Conservation (phyloP, 1,284 basidiomycete genomes). For the Leccinum fallax region DNA sequence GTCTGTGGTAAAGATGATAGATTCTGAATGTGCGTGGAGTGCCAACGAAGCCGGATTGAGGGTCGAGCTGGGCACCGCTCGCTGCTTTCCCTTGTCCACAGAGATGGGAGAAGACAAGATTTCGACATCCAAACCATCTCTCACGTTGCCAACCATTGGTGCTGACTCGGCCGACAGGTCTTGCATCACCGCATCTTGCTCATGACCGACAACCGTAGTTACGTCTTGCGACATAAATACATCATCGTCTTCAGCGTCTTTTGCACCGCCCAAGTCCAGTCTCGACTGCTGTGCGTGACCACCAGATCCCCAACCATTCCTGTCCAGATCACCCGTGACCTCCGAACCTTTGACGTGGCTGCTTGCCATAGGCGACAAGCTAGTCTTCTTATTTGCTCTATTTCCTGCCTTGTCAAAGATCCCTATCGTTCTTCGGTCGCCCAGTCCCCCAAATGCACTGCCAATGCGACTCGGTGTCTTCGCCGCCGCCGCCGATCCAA, state of each 20-base stretch:
- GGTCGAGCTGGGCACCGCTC: conserved; percentile 42
- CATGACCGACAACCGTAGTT: no score
- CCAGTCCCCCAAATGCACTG: no score
- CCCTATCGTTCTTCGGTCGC: no score
- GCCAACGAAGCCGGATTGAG: conserved; percentile 57
- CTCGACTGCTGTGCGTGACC: background rate
- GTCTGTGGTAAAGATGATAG: conserved; percentile 47
- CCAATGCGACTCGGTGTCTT: no score
- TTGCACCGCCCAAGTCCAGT: background rate
- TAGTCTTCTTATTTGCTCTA: no score
- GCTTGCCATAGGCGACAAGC: no score
- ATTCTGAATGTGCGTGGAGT: conserved; percentile 58
- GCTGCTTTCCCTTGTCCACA: conserved; percentile 29
- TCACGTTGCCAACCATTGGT: background rate
- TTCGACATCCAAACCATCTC: conserved; percentile 11
- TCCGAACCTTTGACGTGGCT: no score
- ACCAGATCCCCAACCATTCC: background rate
- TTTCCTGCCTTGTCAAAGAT: no score
- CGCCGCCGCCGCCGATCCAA: no score
- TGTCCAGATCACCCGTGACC: no score
- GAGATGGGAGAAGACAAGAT: conserved; percentile 27
- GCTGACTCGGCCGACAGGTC: background rate
- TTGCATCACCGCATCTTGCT: conserved; percentile 6
- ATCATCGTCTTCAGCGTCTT: conserved; percentile 28
- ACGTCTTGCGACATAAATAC: conserved; percentile 13